Evolutionary conservation across 805 yeast species (phyloP), one percentile per base, ranked within the genome.

Genomic region (Maudiozyma bulderi): DNA sequence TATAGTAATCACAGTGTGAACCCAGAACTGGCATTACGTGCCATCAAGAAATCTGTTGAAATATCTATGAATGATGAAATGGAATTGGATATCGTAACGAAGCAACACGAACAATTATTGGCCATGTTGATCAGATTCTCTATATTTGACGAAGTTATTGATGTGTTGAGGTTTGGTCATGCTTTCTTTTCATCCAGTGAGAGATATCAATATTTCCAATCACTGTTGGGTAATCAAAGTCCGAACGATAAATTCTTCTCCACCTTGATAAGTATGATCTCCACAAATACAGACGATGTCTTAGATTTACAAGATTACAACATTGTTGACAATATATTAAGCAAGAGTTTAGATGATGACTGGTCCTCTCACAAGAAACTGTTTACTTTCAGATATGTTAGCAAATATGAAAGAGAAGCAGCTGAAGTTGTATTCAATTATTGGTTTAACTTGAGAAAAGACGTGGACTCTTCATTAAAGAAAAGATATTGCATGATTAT

Each of bases 101-200:
- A 42, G 15, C 69, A 65, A 43, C 52, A 61, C 43, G 48, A 50
- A n/a, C 64, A 60, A 40, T 57, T 62, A 46, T 47, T 65, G 30
- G 54, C 60, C 30, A 53, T 58, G 14, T 50, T 65, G 15, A 53
- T 61, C 30, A 48, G 57, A 8, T 64, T 64, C 40, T 41, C 52
- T 15, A 49, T 60, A 49, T 61, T 50, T 49, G 52, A 55, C 30
- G 69, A 65, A 48, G 59, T 61, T 6, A 38, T 65, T 11, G 67
- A 64, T 50, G 64, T 65, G 8, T 45, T 65, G 43, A 56, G 62
- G 34, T 51, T 61, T 38, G 57, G 64, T 34, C 65, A 60, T 43
- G 51, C 53, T 8, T 53, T 51, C 13, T 46, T 64, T n/a, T 40
- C 58, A 6, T 47, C 46, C 2, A 52, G 52, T 30, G 48, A 54